A percentile compares a stretch with the other conserved stretches of the same genome.
phyloP scores from a whole-genome alignment of 371 early-diverging fungal species.

The Mucor mucedo region DNA sequence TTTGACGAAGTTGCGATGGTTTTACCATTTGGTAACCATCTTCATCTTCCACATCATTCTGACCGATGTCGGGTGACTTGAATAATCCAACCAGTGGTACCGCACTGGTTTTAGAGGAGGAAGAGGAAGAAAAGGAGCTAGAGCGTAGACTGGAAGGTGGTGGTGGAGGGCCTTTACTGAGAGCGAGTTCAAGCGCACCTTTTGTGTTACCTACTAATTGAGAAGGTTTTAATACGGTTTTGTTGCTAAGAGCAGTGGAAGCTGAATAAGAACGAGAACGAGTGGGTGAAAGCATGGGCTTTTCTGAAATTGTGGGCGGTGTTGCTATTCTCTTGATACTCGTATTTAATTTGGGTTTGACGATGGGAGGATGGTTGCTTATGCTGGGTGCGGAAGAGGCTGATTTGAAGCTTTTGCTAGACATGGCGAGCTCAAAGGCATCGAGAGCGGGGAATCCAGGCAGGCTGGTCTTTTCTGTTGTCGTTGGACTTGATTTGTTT shows the following conservation, averaged over 20 bases:
- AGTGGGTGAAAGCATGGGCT: slow-evolving; percentile 12
- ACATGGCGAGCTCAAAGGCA: slow-evolving; percentile 39
- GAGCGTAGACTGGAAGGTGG: slow-evolving; percentile 1
- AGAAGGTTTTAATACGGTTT: slow-evolving; percentile 15
- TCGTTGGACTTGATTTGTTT: not conserved
- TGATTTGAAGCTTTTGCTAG: slow-evolving; percentile 1
- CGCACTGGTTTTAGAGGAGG: not conserved
- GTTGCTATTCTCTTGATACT: not conserved
- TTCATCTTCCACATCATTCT: slow-evolving; percentile 26
- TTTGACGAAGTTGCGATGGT: slow-evolving; percentile 44
- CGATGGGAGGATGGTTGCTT: not conserved
- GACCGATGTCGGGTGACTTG: not conserved
- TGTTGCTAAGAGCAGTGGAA: slow-evolving; percentile 4
- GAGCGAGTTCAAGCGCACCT: slow-evolving; percentile 21
- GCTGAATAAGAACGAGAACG: slow-evolving; percentile 31
- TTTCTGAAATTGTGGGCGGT: not conserved
- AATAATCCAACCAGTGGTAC: slow-evolving; percentile 20
- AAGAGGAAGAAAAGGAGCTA: slow-evolving; percentile 1
- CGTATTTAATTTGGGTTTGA: slow-evolving; percentile 10
- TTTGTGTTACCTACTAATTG: slow-evolving; percentile 17
- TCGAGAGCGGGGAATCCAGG: slow-evolving; percentile 17
- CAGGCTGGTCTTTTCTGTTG: not conserved
- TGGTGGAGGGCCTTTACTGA: slow-evolving; percentile 21
- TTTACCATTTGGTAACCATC: slow-evolving; percentile 50
- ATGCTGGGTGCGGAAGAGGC: not conserved